Base-by-base conservation (phyloP, 2,329 filamentous ascomycete genomes). In the Trichoderma asperellum region DNA sequence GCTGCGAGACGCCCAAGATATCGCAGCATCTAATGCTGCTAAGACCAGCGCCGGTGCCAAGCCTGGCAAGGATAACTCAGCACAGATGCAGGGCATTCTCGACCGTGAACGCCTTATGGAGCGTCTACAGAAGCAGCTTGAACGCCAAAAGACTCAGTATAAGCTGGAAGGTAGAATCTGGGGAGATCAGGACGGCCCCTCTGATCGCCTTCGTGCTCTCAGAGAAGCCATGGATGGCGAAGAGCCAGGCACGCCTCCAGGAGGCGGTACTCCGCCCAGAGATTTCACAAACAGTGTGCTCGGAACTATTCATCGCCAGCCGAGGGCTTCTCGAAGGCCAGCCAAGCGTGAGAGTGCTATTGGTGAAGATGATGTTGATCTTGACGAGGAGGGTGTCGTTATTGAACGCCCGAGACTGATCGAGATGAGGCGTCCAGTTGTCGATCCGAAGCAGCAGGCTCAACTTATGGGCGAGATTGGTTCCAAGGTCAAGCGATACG, bases 91-190 rank as follows among this genome's bases (percentile, higher is more conserved):
- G 78, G 96, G 96, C 72, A 98, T 99, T 71, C 84, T 99, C 73
- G 94, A 98, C 78, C 91, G 96, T 32, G 93, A 97, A 76, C 90
- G 87, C 76, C 89, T 99, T 73, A 96, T 99, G 92, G 92, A 94
- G 77, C 91, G 94, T 65, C 86, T 99, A 69, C 94, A 97, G 80
- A 96, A 93, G 85, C 96, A 98, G 81, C 88, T 99, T 53, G 95
- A 98, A 83, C 87, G 96, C 72, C 95, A 97, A 73, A 98, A 98
- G 87, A 98, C 96, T 0, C 94, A 98, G 78, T 97, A 93, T 81
- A 97, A 97, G 81, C 88, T 99, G 37, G 96, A 98, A 80, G 96
- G 96, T 73, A 93, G 93, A 79, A 90, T 93, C 10, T 97, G 95
- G 92, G 91, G 91, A 71, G 92, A 96, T 72, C 83, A 87, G 64